Evolutionary conservation across 1,284 basidiomycete genomes (phyloP), one percentile per base, ranked within the genome.

Genomic region (Heterobasidion parviporum): DNA sequence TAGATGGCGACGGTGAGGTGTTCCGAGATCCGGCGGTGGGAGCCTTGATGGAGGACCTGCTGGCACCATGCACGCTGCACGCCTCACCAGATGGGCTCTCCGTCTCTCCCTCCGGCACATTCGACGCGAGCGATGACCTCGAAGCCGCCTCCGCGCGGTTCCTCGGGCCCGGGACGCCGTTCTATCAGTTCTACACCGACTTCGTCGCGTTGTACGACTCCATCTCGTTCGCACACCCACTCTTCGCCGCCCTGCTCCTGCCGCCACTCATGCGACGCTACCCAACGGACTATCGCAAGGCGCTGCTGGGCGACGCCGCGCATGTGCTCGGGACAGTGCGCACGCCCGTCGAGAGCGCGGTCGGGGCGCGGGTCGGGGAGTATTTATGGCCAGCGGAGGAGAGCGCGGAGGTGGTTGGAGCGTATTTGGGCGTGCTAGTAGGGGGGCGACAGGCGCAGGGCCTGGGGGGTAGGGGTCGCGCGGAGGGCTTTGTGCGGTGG

Each of bases 171-270:
- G 74, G 76, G 1, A 84, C 82, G 1, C 91, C 93, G 0, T 98
- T 97, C 76, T 98, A 87, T 74, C 94, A 97, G 67, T 91, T 91
- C 67, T 99, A 95, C 74, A 91, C 90, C 33, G 94, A 98, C 68
- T 87, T 98, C 61, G 76, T 97, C 52, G 86, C 82, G 0, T 73
- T 98, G 8, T 98, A 94, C 72, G 92, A 94, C 63, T 81, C 92
- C 1, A 84, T 95, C 59, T 98, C 95, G 2, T 95, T 96, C 68
- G 84, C 86, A 7, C 84, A 98, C 64, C 75, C 78, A 0, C 68
- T 83, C 1, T 98, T 98, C 67, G 83, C 82, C 1, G 76, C 80
- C 3, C 76, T 94, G 4, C 26, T 26, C 8, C 76, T 98, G n/a
- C 75, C 96, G 6, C 82, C 87, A 0, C 88, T 92, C 0, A 77